Evolutionary conservation across 495 filamentous ascomycete species (phyloP), one percentile per base, ranked within the genome.

Genomic region (Aspergillus avenaceus): DNA sequence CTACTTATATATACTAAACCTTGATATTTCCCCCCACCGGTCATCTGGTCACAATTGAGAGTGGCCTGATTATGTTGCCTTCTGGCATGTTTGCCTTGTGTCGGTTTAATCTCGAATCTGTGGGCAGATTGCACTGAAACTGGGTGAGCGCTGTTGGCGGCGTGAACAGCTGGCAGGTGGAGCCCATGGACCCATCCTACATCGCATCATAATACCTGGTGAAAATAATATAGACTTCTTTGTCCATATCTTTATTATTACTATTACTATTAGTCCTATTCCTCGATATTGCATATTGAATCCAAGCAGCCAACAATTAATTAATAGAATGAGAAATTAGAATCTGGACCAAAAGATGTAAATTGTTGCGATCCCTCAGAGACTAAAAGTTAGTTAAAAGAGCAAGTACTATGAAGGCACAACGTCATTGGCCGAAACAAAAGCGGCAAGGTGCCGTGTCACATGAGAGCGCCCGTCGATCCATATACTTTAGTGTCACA

Each of bases 401-500:
- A 9, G 3, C 3, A 8, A 3, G 28, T 31, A 31, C 9, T 36
- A 36, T 8, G 32, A n/a, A 28, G 41, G 29, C 8, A 29, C 26
- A 29, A 44, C 31, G 31, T 21, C 34, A 38, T 38, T 38, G 23
- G 24, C 13, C 5, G 14, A 26, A 8, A 13, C 16, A 16, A 45
- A 45, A 32, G 42, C 26, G 42, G 42, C 42, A 16, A 32, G 42
- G 21, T 2, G 2, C 24, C 26, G 7, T 46, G 54, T 56, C 54
- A 56, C 54, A 56, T 56, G 54, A 56, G 54, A 29, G 16, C 38
- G 25, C 28, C 44, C 12, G 8, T 24, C 41, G 45, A 13, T 18
- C 31, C 45, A 23, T 36, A 14, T 36, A 18, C 32, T n/a, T n/a
- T 36, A 36, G 44, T 24, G 44, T 41, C 21, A 34, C 38, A 50